Conservation (phyloP, 2,329 filamentous ascomycete genomes). For the Colletotrichum kahawae region DNA sequence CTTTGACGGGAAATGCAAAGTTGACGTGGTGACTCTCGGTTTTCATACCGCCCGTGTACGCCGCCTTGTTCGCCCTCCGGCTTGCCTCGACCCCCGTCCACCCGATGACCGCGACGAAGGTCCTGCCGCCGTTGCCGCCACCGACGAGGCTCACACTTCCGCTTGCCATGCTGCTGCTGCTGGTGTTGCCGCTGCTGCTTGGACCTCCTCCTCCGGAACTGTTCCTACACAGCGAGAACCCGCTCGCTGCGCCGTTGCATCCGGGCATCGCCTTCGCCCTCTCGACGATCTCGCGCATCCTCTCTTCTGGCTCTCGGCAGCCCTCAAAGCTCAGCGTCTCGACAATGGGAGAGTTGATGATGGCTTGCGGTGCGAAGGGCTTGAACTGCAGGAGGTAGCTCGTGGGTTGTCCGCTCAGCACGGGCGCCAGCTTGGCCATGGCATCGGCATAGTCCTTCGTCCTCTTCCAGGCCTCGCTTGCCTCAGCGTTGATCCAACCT, state of each 20-base stretch:
- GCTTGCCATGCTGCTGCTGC: background rate
- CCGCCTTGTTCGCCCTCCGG: conserved; percentile 22
- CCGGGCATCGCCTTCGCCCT: conserved; percentile 25
- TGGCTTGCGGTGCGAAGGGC: conserved; percentile 30
- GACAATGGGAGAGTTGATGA: conserved; percentile 31
- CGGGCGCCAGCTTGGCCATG: conserved; percentile 21
- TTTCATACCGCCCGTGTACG: conserved; percentile 23
- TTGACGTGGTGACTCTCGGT: conserved; percentile 29
- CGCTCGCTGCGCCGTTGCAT: conserved; percentile 29
- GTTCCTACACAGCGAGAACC: conserved; percentile 18
- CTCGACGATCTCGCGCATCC: conserved; percentile 25
- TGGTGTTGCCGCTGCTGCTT: background rate
- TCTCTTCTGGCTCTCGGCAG: conserved; percentile 40
- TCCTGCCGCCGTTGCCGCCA: conserved; percentile 23
- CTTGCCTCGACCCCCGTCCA: conserved; percentile 29
- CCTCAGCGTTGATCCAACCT: conserved; percentile 29
- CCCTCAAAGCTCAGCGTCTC: conserved; percentile 50
- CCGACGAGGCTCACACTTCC: background rate
- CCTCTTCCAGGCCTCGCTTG: conserved; percentile 24
- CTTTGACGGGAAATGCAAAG: conserved; percentile 32
- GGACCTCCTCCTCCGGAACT: background rate
- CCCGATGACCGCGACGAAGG: conserved; percentile 29
- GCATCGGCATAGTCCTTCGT: conserved; percentile 22
- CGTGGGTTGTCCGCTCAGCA: conserved; percentile 27
- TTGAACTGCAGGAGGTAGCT: conserved; percentile 28